phyloP scores from a whole-genome alignment of 768 basidiomycete species.

The Mycena belliarum region DNA sequence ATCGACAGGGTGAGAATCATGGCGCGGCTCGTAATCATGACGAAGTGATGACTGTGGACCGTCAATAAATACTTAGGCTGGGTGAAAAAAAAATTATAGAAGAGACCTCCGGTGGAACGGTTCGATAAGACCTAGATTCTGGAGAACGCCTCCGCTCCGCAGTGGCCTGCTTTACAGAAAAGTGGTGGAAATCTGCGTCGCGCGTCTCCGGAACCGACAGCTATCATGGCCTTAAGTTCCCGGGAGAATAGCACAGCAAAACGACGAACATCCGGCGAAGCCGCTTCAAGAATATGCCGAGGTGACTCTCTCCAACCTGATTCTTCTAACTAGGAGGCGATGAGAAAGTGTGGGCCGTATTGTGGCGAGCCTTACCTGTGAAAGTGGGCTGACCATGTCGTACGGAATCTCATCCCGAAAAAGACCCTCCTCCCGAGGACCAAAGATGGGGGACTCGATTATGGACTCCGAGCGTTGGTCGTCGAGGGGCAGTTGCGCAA shows the following conservation, averaged over 20 bases:
- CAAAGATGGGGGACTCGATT: constrained; percentile 9
- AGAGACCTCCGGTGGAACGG: constrained; percentile 2
- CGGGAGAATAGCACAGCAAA: background rate
- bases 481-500: background rate
- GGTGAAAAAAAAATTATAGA: no score
- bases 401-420: constrained; percentile 17
- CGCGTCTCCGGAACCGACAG: background rate
- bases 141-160: constrained; percentile 1
- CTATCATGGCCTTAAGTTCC: background rate
- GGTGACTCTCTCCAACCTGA: constrained; percentile 8
- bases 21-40: background rate
- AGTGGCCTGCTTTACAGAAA: background rate
- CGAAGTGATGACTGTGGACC: background rate
- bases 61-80: background rate
- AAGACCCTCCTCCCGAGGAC: constrained; percentile 12
- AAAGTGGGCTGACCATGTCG: constrained; percentile 18
- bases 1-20: background rate
- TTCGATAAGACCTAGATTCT: background rate
- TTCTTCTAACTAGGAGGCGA: constrained; percentile 9
- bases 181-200: background rate
- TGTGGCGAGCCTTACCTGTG: constrained; percentile 2
- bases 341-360: background rate
- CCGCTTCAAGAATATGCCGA: background rate
- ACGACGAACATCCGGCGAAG: constrained; percentile 1
- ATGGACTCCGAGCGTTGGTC: background rate